These are phyloP conservation scores for Pleurotus platypus DNA, from an alignment of 768 basidiomycete genomes.

Conservation along the genomic window DNA sequence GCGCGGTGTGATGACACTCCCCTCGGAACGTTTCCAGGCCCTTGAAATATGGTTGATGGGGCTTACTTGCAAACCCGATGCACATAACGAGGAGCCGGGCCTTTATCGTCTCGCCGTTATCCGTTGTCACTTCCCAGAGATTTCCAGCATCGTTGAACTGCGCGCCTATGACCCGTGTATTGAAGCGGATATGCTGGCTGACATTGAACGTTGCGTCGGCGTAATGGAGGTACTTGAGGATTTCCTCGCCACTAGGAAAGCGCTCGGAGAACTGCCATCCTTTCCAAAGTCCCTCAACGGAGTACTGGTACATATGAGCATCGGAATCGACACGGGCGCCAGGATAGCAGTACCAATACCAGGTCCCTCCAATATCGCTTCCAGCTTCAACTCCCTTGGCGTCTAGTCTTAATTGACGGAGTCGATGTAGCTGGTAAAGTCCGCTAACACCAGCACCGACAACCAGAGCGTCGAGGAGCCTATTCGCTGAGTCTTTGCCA, in stretches of 20 bases:
- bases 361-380: slow-evolving; percentile 15
- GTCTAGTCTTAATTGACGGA: neutral
- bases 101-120: slow-evolving; percentile 12
- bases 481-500: neutral
- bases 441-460: slow-evolving; percentile 6
- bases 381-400: neutral
- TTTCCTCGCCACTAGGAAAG: neutral
- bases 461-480: slow-evolving; percentile 1
- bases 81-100: slow-evolving; percentile 20
- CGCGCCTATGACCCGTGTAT: slow-evolving; percentile 19
- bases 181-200: slow-evolving; percentile 17
- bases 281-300: slow-evolving; percentile 7
- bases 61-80: slow-evolving; percentile 20
- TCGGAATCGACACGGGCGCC: slow-evolving; percentile 9
- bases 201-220: slow-evolving; percentile 21
- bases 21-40: slow-evolving; percentile 22
- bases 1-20: slow-evolving; percentile 16
- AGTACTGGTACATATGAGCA: neutral
- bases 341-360: slow-evolving; percentile 3
- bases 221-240: slow-evolving; percentile 19
- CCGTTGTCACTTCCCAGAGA: slow-evolving; percentile 19
- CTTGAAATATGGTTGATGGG: slow-evolving; percentile 16
- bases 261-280: slow-evolving; percentile 3
- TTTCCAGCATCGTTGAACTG: slow-evolving; percentile 14
- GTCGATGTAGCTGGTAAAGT: neutral